Percentiles rank a stretch among this genome's conserved stretches.
These are phyloP conservation scores for Alternaria novae-zelandiae DNA, from an alignment of 2,329 filamentous ascomycete species.

Conservation along the genomic window DNA sequence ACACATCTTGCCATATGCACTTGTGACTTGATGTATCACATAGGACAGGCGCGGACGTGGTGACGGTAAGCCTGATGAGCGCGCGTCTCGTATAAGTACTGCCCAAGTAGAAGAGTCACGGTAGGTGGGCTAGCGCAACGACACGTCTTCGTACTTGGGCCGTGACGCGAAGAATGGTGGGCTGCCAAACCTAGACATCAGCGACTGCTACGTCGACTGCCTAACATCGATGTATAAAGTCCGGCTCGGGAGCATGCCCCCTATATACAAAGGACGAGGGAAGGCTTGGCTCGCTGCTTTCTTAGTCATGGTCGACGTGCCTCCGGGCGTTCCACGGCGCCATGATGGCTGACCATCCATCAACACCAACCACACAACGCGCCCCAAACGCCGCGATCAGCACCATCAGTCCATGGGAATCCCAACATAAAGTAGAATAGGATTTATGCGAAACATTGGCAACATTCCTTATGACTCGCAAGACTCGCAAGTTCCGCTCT, in stretches of 20 bases:
- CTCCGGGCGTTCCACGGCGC: neutral
- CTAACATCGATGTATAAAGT: neutral
- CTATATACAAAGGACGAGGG: neutral
- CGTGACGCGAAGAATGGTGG: neutral
- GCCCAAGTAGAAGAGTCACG: neutral
- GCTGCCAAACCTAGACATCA: neutral
- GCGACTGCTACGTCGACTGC: neutral
- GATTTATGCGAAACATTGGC: neutral
- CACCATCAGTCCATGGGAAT: no score
- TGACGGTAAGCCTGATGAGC: neutral
- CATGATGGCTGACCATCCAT: neutral
- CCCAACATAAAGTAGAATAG: neutral
- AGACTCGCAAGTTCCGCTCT: neutral
- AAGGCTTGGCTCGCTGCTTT: neutral
- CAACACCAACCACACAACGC: neutral
- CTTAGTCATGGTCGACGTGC: neutral
- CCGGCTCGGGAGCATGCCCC: neutral
- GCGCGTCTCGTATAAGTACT: neutral
- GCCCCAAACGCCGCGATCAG: no score
- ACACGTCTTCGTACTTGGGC: neutral
- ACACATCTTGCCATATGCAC: slow-evolving; percentile 8
- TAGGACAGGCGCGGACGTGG: neutral
- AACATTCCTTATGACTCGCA: neutral
- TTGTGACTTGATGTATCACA: neutral
- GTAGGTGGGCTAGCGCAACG: neutral